These are phyloP conservation scores for Lasiodiplodia sp. DNA, from an alignment of 2,329 filamentous ascomycete genomes.

Conservation along the genomic window DNA sequence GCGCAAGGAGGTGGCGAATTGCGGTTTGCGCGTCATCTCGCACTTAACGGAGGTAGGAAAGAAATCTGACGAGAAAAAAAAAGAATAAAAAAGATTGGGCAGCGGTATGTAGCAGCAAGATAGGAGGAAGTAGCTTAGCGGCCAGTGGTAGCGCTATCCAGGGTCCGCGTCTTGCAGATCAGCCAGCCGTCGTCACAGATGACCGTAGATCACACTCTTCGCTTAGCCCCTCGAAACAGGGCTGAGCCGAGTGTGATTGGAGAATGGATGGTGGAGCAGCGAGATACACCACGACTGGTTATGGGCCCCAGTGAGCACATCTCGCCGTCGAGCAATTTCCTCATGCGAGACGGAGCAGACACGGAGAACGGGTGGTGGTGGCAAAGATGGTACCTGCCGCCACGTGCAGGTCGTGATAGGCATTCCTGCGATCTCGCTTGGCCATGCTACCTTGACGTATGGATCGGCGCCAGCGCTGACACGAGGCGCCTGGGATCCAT, in stretches of 20 bases:
- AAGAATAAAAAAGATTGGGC: constrained; percentile 1
- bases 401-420: constrained; percentile 17
- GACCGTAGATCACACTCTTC: constrained; percentile 10
- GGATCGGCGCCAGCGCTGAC: neutral
- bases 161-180: constrained; percentile 3
- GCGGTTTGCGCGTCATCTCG: neutral
- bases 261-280: neutral
- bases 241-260: neutral
- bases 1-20: constrained; percentile 20
- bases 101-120: neutral
- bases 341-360: constrained; percentile 1
- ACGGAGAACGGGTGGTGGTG: neutral
- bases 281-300: neutral
- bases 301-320: neutral
- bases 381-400: neutral
- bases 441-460: neutral
- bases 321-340: constrained; percentile 9
- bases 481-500: too few species aligned
- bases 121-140: constrained; percentile 1
- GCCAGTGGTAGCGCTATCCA: constrained; percentile 14
- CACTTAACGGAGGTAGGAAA: neutral
- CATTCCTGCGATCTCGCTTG: constrained; percentile 23
- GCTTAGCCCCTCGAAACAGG: constrained; percentile 8
- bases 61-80: neutral
- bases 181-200: constrained; percentile 16